Base-by-base conservation (phyloP, 306 rosid species). In the Inga leiocalycina region DNA sequence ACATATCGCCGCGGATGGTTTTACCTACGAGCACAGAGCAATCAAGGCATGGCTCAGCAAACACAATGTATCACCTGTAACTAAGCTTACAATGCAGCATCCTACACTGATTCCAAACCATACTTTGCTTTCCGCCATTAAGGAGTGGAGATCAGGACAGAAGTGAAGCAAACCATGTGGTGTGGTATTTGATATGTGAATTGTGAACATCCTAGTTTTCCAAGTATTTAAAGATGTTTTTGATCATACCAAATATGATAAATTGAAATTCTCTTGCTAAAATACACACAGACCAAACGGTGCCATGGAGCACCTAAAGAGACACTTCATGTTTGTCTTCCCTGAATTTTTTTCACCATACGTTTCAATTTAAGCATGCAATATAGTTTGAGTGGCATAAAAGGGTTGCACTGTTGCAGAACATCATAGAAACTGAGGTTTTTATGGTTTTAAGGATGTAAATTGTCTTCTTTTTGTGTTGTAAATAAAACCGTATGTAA, bases 1-100 rank as follows among this genome's bases (percentile, higher is more conserved):
- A 44, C 78, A 91, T 83, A 89, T 96, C 19, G 94, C 99, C 30
- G 98, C 93, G 0, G 98, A 93, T 79, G 99, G 99, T 32, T 96
- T 96, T 81, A 90, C 90, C 12, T 96, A 92, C 8, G 99, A 96
- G 87, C 83, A 91, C 67, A 81, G 84, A 85, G 99, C 99, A 82
- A 96, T 96, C 87, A 88, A 88, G 86, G 97, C 98, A 56, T 96
- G 99, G 99, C 93, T 96, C 69, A 82, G 88, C 83, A 90, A 84
- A 72, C 92, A 93, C 80, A 80, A 82, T 24, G 90, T 92, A 69
- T 96, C 98, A 10, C 99, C 99, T 0, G 91, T 90, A 73, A 93
- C 98, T 30, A 91, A 86, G 90, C 88, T 37, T 80, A 88, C 77
- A 79, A 90, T 96, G 35, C 84, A 83, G 85, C 92, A 91, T 86